These are phyloP conservation scores for Populus hybrid DNA, from an alignment of 441 rosid species.

Conservation along the genomic window DNA sequence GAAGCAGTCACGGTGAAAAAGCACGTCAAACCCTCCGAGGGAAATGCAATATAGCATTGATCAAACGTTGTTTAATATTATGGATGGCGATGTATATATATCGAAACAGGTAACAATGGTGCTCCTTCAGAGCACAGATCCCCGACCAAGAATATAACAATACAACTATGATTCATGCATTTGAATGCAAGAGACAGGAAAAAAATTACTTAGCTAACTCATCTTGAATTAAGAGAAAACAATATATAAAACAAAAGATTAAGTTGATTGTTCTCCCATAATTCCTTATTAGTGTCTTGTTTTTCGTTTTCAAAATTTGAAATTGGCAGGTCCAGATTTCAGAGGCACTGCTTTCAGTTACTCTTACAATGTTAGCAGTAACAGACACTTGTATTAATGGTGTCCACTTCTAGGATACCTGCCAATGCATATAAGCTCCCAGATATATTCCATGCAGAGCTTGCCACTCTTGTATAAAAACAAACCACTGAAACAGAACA, in stretches of 20 bases:
- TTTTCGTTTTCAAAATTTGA: conserved; percentile 15
- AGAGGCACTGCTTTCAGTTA: conserved; percentile 30
- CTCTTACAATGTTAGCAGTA: conserved; percentile 23
- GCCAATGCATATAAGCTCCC: conserved; percentile 40
- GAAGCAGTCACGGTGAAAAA: neutral
- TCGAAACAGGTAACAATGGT: neutral
- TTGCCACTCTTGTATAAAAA: conserved; percentile 27
- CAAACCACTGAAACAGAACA: conserved; percentile 19
- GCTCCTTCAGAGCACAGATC: neutral
- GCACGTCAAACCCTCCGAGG: conserved; percentile 1
- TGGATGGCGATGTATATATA: neutral
- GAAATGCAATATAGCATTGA: neutral
- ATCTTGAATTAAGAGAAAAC: conserved; percentile 10
- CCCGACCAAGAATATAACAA: neutral
- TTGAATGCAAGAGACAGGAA: neutral
- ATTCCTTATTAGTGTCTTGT: conserved; percentile 10
- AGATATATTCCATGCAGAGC: conserved; percentile 43
- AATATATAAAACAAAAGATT: conserved; percentile 12
- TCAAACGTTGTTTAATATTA: neutral
- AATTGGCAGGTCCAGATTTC: conserved; percentile 24
- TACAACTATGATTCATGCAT: neutral
- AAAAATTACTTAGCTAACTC: neutral
- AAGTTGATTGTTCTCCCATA: conserved; percentile 14
- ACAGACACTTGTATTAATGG: conserved; percentile 37
- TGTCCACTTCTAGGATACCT: conserved; percentile 36